phyloP scores from a whole-genome alignment of 177 flowering plant species.

The Vitis hybrid region DNA sequence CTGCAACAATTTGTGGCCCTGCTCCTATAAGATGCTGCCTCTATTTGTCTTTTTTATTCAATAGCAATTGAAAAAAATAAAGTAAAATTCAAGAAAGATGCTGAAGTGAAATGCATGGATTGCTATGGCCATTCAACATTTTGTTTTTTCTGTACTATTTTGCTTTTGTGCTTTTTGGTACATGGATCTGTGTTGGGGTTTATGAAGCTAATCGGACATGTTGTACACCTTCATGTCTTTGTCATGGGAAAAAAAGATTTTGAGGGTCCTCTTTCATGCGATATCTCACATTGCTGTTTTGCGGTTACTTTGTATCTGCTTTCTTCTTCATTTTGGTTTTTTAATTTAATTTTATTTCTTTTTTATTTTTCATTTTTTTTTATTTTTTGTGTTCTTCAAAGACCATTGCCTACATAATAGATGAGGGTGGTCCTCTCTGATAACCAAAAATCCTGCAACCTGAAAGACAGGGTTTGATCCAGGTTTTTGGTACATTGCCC shows the following conservation, averaged over 20 bases:
- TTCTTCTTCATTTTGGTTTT: neutral
- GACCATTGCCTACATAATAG: too few species aligned
- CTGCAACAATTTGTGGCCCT: too few species aligned
- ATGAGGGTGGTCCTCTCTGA: too few species aligned
- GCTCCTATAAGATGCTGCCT: too few species aligned
- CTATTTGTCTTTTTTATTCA: too few species aligned
- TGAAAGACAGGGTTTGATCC: neutral
- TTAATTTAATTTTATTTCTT: too few species aligned
- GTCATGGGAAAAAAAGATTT: neutral
- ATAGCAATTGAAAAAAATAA: too few species aligned
- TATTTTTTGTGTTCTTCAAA: too few species aligned
- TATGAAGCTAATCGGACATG: neutral
- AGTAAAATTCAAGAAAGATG: neutral
- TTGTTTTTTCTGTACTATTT: neutral
- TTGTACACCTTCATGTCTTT: neutral
- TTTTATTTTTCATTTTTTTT: too few species aligned
- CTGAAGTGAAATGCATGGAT: neutral
- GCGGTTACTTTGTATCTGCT: neutral
- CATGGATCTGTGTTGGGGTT: neutral
- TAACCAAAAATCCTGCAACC: too few species aligned
- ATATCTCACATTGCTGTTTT: neutral
- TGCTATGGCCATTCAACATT: neutral
- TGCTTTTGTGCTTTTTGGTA: neutral
- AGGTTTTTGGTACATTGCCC: too few species aligned
- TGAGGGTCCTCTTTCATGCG: neutral